Evolutionary conservation across 2,329 filamentous ascomycete species (phyloP).

Genomic region (Venturia asperata): DNA sequence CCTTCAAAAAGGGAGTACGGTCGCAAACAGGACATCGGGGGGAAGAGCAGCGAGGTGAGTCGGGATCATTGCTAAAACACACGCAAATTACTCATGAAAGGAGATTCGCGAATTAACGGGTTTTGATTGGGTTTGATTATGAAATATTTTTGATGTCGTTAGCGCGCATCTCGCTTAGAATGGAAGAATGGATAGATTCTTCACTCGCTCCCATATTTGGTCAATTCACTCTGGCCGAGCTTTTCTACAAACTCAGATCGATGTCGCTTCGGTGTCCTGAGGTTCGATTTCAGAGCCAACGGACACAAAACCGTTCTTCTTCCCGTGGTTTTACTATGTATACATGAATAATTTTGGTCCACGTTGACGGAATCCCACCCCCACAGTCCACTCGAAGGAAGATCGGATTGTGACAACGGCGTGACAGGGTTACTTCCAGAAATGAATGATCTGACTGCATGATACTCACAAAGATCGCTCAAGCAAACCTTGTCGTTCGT

Average conservation of each 20-base stretch:
- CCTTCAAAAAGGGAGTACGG: too few relatives aligned
- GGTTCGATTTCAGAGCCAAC: background rate
- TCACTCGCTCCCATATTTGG: too few relatives aligned
- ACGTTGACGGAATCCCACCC: background rate
- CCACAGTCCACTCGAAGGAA: background rate
- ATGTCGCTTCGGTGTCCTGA: too few relatives aligned
- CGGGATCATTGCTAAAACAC: background rate
- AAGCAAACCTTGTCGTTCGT: background rate
- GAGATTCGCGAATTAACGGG: background rate
- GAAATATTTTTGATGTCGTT: background rate
- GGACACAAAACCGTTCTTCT: background rate
- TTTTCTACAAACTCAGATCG: too few relatives aligned
- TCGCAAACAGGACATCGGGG: too few relatives aligned
- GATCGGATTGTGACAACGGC: background rate
- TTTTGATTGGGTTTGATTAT: background rate
- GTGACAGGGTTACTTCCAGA: background rate
- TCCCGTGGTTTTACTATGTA: background rate
- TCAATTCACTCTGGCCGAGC: too few relatives aligned
- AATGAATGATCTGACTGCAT: background rate
- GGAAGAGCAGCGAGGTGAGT: background rate
- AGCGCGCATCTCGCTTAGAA: background rate
- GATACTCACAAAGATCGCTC: background rate
- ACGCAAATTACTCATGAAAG: background rate
- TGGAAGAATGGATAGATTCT: background rate
- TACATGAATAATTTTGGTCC: background rate